phyloP scores from a whole-genome alignment of 345 rosid genomes.

The Linum tenue region DNA sequence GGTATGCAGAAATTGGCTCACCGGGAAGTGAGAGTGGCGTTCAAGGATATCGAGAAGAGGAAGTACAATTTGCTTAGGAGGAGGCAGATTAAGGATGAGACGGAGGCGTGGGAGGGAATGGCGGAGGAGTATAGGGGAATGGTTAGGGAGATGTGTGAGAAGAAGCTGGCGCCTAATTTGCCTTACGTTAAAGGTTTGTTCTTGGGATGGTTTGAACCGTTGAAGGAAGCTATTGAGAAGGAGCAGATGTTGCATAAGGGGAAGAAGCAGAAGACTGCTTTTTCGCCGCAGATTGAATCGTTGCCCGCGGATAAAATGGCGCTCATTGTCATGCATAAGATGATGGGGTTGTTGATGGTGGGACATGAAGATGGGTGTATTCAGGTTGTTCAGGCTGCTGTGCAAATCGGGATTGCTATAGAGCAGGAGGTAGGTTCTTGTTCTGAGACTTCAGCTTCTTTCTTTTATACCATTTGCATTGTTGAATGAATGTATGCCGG shows the following conservation, averaged over 20 bases:
- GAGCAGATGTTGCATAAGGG: conserved; percentile 63
- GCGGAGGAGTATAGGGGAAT: conserved; percentile 65
- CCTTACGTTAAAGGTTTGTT: conserved; percentile 72
- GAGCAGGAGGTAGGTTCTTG: conserved; percentile 72
- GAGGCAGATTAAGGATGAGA: conserved; percentile 77
- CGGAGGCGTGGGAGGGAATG: conserved; percentile 86
- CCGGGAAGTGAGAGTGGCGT: conserved; percentile 40
- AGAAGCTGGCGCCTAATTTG: conserved; percentile 68
- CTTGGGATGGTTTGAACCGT: conserved; percentile 85
- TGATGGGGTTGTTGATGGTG: conserved; percentile 73
- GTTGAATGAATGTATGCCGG: neutral
- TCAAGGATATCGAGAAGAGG: conserved; percentile 44
- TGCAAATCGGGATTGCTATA: conserved; percentile 69
- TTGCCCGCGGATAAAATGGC: conserved; percentile 93
- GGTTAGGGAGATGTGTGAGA: conserved; percentile 73
- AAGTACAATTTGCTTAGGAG: conserved; percentile 58
- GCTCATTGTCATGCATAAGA: conserved; percentile 86
- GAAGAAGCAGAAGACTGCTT: conserved; percentile 62
- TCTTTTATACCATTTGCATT: neutral
- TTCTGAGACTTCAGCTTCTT: neutral
- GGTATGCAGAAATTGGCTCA: conserved; percentile 39
- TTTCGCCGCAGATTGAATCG: conserved; percentile 67
- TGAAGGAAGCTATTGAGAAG: conserved; percentile 61
- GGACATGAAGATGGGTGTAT: conserved; percentile 60
- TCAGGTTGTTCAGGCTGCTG: conserved; percentile 79